Base-by-base conservation (phyloP, 148 eudicot species). In the Euryodendron excelsum region DNA sequence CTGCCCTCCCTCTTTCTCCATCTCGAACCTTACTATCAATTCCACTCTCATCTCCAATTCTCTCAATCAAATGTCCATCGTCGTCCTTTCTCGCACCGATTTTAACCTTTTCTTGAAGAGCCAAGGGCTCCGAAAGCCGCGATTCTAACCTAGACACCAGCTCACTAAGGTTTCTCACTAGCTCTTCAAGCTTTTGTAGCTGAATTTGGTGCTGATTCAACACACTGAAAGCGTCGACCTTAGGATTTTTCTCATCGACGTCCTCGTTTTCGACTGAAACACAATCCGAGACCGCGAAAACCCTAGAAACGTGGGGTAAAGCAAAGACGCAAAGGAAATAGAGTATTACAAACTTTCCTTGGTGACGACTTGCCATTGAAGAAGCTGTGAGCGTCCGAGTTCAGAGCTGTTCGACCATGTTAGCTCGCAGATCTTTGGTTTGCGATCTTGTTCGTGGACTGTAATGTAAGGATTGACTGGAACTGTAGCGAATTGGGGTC, bases 141-240 rank as follows among this genome's bases (percentile, higher is more conserved):
- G 95, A 82, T 75, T 96, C 99, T 80, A 96, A 90, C 87, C 90
- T 88, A 73, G 82, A 74, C 30, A 96, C 92, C 53, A 96, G 45
- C 30, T 87, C 88, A 52, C 81, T 85, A 25, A 93, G 86, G 83
- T 92, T 92, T 61, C 71, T 81, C 4, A 96, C 92, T 0, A 93
- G 58, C 80, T 90, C 85, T 47, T 96, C 93, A 14, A 96, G 87
- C 80, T 84, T 91, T 62, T 93, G 92, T 77, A 96, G 78, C 74
- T 93, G 97, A 73, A 84, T 66, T 80, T 89, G 89, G 52, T 86
- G 92, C 2, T 77, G 81, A 81, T 65, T 45, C 72, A 79, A 56
- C 25, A 82, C 72, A 63, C 31, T 21, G 21, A 36, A 53, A 37
- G 52, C 55, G 30, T 74, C 72, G 18, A 44, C 9, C 0, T 77